Evolutionary conservation across 371 early-diverging fungal species (phyloP), one percentile per base, ranked within the genome.

Genomic region (Mortierella sp.): DNA sequence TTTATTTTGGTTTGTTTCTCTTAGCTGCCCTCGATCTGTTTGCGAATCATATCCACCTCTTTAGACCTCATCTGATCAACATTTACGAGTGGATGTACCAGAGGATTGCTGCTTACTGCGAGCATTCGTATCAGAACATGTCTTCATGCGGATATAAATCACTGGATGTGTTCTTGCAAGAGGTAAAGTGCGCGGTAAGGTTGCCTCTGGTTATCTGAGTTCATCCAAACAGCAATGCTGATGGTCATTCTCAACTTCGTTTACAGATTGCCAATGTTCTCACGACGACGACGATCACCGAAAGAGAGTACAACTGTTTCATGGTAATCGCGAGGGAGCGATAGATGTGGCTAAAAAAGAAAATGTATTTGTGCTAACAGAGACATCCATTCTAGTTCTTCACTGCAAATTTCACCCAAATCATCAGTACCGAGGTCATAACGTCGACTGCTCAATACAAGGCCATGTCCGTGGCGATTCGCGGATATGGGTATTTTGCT

Each of bases 401-500:
- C 52, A 79, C 87, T 42, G 55, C 68, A 7, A 70, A 80, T 23
- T 87, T 88, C 55, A 70, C 79, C 7, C 69, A 69, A 9, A 55
- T 72, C 11, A 54, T 87, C 47, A 70, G 81, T 39, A 51, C 65
- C 14, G 81, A 83, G 2, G 70, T 79, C 12, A 63, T 78, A n/a
- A 60, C 81, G 15, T 70, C 78, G 6, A 37, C 47, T 0, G 60
- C 78, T 23, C 78, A 65, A 44, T 76, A 62, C 54, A 81, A 84
- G 23, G 84, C 87, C 23, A 69, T 90, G 32, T 89, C 93, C 3
- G 79, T 88, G 3, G 88, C 91, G 5, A 86, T 94, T 42, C 82
- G 89, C 50, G 89, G 90, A 11, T 83, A 90, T 34, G 94, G 94
- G 1, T 86, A 89, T 55, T 88, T 94, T 60, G 85, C 92, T 0